phyloP scores from a whole-genome alignment of 179 eudicot genomes.

The Kewa caespitosa region DNA sequence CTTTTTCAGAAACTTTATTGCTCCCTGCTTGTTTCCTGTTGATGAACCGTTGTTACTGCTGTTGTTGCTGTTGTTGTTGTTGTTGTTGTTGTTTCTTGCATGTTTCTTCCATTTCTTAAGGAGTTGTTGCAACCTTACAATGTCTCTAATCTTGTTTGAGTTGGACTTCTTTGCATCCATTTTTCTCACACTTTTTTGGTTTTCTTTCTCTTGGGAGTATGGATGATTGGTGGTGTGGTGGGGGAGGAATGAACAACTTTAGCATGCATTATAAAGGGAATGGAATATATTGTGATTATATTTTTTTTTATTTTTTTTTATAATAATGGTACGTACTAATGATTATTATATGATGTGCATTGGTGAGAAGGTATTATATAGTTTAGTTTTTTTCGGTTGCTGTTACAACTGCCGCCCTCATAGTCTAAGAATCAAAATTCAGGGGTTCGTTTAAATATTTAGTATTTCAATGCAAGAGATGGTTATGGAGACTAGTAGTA shows the following conservation, averaged over 20 bases:
- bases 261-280: too few relatives aligned
- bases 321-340: too few relatives aligned
- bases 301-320: not conserved
- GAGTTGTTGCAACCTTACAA: slow-evolving; percentile 59
- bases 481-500: not conserved
- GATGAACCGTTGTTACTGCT: slow-evolving; percentile 6
- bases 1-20: slow-evolving; percentile 58
- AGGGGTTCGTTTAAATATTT: slow-evolving; percentile 36
- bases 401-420: not conserved
- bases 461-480: slow-evolving; percentile 26
- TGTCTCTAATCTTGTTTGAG: slow-evolving; percentile 44
- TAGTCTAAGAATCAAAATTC: slow-evolving; percentile 8
- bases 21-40: slow-evolving; percentile 25
- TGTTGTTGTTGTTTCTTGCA: slow-evolving; percentile 26
- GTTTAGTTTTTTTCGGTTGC: not conserved
- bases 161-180: slow-evolving; percentile 36
- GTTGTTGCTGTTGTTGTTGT: not conserved
- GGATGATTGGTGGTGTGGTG: too few relatives aligned
- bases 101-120: slow-evolving; percentile 61
- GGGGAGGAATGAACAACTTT: too few relatives aligned
- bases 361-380: too few relatives aligned
- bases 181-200: too few relatives aligned
- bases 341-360: too few relatives aligned
- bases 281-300: too few relatives aligned
- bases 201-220: not conserved